Percentiles rank a stretch among this genome's conserved stretches.
These are phyloP conservation scores for Phytopythium delawarense DNA, from an alignment of 352 stramenopile genomes.

Conservation along the genomic window DNA sequence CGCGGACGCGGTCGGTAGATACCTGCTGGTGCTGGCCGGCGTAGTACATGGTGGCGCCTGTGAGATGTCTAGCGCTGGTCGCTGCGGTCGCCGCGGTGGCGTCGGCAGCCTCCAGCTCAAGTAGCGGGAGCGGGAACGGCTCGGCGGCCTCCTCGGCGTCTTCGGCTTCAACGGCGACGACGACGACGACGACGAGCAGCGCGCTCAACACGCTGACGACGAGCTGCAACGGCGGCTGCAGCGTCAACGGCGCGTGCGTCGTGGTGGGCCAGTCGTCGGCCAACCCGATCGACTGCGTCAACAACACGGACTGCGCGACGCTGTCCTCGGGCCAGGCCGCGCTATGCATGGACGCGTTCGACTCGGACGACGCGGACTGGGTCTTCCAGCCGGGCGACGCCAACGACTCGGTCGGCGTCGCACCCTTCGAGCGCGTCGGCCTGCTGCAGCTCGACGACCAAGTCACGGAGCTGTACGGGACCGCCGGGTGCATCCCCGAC, in stretches of 20 bases:
- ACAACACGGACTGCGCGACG: slow-evolving; percentile 63
- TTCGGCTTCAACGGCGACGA: neutral
- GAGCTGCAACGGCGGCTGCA: slow-evolving; percentile 69
- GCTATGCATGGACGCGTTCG: slow-evolving; percentile 62
- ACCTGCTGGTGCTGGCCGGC: too few species aligned
- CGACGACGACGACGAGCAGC: slow-evolving; percentile 2
- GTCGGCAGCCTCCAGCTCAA: slow-evolving; percentile 9
- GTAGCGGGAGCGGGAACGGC: neutral
- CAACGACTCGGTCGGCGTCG: slow-evolving; percentile 42
- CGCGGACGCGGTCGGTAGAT: too few species aligned
- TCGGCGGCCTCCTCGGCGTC: neutral
- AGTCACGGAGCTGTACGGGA: slow-evolving; percentile 35
- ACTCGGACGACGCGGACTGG: slow-evolving; percentile 30
- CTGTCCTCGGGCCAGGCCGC: slow-evolving; percentile 62
- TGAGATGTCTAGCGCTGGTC: neutral
- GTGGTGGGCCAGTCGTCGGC: slow-evolving; percentile 53
- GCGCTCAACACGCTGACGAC: slow-evolving; percentile 70
- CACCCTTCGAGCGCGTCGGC: slow-evolving; percentile 67
- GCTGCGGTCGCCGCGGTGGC: slow-evolving; percentile 7
- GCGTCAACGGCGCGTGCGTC: slow-evolving; percentile 53
- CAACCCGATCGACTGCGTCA: slow-evolving; percentile 70
- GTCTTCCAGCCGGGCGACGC: slow-evolving; percentile 47
- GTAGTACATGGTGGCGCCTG: neutral
- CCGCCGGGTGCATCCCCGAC: neutral
- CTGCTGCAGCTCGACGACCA: slow-evolving; percentile 51